Conservation (phyloP, 1,284 basidiomycete species). For the Baeospora myosura region DNA sequence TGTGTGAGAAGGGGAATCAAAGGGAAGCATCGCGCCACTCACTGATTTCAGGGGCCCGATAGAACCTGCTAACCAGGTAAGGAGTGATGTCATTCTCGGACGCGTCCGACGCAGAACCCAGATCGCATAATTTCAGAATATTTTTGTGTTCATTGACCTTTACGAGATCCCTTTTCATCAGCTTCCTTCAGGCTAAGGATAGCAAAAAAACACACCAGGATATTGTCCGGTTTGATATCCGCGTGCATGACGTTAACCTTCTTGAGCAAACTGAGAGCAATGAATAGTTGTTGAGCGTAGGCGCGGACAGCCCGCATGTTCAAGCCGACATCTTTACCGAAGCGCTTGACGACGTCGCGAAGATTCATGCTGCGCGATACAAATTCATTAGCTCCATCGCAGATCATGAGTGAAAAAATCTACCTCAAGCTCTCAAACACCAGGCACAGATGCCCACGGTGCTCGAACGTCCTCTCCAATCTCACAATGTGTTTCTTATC, state of each 20-base stretch:
- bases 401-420: conserved; percentile 16
- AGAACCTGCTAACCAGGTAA: conserved; percentile 96
- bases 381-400: not conserved
- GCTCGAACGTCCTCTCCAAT: conserved; percentile 90
- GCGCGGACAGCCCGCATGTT: conserved; percentile 96
- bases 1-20: conserved; percentile 11
- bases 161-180: conserved; percentile 5
- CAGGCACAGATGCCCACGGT: conserved; percentile 92
- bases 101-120: conserved; percentile 92
- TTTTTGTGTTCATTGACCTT: conserved; percentile 96
- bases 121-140: conserved; percentile 88
- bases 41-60: conserved; percentile 99
- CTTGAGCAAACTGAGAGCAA: conserved; percentile 77
- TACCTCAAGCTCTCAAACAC: conserved; percentile 94
- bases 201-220: conserved; percentile 53
- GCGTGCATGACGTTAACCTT: conserved; percentile 96
- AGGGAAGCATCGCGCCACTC: conserved; percentile 25
- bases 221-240: conserved; percentile 97
- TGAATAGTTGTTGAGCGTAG: conserved; percentile 94
- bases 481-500: conserved; percentile 96
- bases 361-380: conserved; percentile 79
- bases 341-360: conserved; percentile 96
- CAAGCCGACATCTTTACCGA: conserved; percentile 95
- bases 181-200: conserved; percentile 7
- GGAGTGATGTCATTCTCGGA: conserved; percentile 97